These are phyloP conservation scores for Polyporus tsugae DNA, from an alignment of 1,284 basidiomycete species.

Conservation along the genomic window DNA sequence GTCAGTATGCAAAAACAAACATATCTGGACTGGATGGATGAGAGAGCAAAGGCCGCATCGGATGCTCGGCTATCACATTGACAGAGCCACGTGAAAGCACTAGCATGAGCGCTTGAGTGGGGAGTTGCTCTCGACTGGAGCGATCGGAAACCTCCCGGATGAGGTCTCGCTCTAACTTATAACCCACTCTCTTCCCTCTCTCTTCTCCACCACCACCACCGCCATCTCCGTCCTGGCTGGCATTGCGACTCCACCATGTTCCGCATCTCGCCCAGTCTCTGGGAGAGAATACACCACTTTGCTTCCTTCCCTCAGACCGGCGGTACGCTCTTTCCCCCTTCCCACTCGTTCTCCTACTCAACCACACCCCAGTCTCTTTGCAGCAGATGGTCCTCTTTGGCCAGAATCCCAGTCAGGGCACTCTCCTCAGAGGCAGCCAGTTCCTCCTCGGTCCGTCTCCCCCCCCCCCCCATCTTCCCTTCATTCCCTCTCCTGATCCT, in stretches of 20 bases:
- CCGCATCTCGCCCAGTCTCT: conserved; percentile 81
- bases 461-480: not conserved
- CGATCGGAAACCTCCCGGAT: conserved; percentile 24
- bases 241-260: conserved; percentile 47
- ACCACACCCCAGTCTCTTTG: conserved; percentile 72
- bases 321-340: conserved; percentile 55
- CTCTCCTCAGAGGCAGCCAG: conserved; percentile 85
- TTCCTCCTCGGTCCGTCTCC: conserved; percentile 73
- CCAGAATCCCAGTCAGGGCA: conserved; percentile 88
- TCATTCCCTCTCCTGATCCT: not conserved
- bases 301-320: conserved; percentile 94
- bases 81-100: conserved; percentile 12
- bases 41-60: not conserved
- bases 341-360: not conserved
- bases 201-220: not conserved
- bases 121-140: conserved; percentile 2
- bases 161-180: not conserved
- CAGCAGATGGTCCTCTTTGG: conserved; percentile 93
- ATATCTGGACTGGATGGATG: not conserved
- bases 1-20: too few relatives aligned
- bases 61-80: not conserved
- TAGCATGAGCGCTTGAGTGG: not conserved
- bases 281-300: conserved; percentile 95
- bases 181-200: not conserved
- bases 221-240: not conserved